These are phyloP conservation scores for Vigna nakashimae DNA, from an alignment of 306 rosid species.

Conservation along the genomic window DNA sequence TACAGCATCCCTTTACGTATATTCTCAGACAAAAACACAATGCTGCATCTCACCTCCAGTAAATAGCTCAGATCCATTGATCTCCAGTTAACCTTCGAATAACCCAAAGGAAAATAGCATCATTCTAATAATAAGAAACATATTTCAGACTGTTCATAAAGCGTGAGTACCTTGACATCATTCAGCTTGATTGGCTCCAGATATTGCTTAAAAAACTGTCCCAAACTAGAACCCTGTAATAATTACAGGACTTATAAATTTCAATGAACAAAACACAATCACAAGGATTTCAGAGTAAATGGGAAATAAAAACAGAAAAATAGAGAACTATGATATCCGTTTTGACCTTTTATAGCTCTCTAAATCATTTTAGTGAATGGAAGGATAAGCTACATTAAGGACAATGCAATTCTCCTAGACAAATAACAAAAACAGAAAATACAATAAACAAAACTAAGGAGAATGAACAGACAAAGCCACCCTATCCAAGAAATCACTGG, in stretches of 20 bases:
- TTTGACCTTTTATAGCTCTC: constrained; percentile 23
- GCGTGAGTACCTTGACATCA: constrained; percentile 63
- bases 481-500: constrained; percentile 2
- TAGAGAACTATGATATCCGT: constrained; percentile 32
- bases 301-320: constrained; percentile 24
- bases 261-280: constrained; percentile 24
- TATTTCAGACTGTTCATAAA: constrained; percentile 30
- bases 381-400: constrained; percentile 25
- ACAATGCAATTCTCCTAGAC: background rate
- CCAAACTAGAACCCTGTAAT: constrained; percentile 93
- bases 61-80: constrained; percentile 89
- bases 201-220: constrained; percentile 85
- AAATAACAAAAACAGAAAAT: constrained; percentile 18
- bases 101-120: constrained; percentile 43
- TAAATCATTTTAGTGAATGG: constrained; percentile 12
- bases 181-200: constrained; percentile 95
- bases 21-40: constrained; percentile 19
- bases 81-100: constrained; percentile 82
- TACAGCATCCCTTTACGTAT: constrained; percentile 28
- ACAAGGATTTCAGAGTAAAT: constrained; percentile 29
- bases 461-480: constrained; percentile 9
- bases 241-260: constrained; percentile 38
- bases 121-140: constrained; percentile 43
- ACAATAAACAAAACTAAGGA: background rate
- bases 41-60: constrained; percentile 71